Evolutionary conservation across 1,284 basidiomycete species (phyloP), one percentile per base, ranked within the genome.

Genomic region (Sphaerobolus stellatus): DNA sequence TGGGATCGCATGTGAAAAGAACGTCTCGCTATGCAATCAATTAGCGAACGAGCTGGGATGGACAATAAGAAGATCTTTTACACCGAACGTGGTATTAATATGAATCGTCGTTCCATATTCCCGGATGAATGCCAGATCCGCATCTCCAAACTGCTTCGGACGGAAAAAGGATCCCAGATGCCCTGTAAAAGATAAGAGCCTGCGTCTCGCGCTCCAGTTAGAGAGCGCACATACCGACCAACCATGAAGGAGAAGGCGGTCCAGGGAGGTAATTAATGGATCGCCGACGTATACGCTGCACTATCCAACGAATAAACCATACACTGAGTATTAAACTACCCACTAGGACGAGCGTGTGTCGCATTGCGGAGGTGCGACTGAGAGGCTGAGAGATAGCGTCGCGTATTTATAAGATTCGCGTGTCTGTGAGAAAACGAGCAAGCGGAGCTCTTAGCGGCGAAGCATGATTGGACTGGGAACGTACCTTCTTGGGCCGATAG

Each of bases 41-140:
- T 16, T 20, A 2, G 16, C 25, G 18, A 36, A 36, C 33, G 33
- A 18, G 33, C 33, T 11, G 18, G 13, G 33, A 36, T 11, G 18
- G 11, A 25, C 14, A 45, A 29, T 34, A 38, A 11, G n/a, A 18
- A 16, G 8, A 20, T 20, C 20, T 48, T 64, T 58, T 38, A 71
- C 70, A 1, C 65, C 66, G 33, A 67, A 59, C 50, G 62, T 63
- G 4, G 57, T 61, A 29, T 60, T 63, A 16, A 59, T 43, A 16
- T 67, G 58, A 65, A 67, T 73, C 1, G 63, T 63, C 0, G 59
- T 56, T 11, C 72, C 71, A 51, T 70, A 74, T 48, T 72, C 62
- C 20, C 41, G 41, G 28, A 43, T 43, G 22, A 20, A 43, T 41
- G 62, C 44, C 48, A 62, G 64, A 11, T 70, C 67, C 3, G 66